Base-by-base conservation (phyloP, 768 basidiomycete species). In the Amanita pseudoporphyria region DNA sequence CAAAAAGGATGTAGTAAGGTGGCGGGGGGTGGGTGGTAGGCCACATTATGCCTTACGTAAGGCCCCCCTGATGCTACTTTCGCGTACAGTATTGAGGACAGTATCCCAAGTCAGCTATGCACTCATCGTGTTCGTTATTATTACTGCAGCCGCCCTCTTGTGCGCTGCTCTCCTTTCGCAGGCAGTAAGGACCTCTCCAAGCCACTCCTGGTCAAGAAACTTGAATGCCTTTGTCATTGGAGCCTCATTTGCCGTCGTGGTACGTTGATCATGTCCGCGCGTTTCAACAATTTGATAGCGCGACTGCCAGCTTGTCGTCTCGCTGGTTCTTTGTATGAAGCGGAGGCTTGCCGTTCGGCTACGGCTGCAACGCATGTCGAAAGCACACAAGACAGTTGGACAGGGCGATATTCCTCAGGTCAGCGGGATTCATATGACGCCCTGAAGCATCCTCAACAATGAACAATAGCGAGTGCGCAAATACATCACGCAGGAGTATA, bases 401-500 rank as follows among this genome's bases (percentile, higher is more conserved):
- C 70, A 64, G 49, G 69, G 67, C 9, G 83, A 87, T 53, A 68
- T 82, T 18, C 82, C 86, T 35, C 71, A 78, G 58, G 87, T 81
- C 43, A 47, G 40, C 14, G 22, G 19, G 24, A 35, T 49, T 41
- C n/a, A n/a, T 40, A 12, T 3, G 4, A 30, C 21, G 10, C 28
- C 16, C 13, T 14, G 22, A 10, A 38, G 22, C 16, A 31, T 30
- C 19, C 24, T 14, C 16, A 21, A 21, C 18, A 35, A 14, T 9
- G 21, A 14, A 18, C 16, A 49, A 22, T 33, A 89, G 86, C 61
- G 71, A 5, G 82, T 88, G 16, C 76, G 79, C 56, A 71, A 74
- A 49, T 84, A 82, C 55, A 76, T 89, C 51, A 69, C 74, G 45
- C 82, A 83, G 60, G 87, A 91, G 59, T 87, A 82, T 61, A 72